A percentile compares a stretch with the other conserved stretches of the same genome.
phyloP scores from a whole-genome alignment of 2,329 filamentous ascomycete species.

The Xylariomycetidae sp. region DNA sequence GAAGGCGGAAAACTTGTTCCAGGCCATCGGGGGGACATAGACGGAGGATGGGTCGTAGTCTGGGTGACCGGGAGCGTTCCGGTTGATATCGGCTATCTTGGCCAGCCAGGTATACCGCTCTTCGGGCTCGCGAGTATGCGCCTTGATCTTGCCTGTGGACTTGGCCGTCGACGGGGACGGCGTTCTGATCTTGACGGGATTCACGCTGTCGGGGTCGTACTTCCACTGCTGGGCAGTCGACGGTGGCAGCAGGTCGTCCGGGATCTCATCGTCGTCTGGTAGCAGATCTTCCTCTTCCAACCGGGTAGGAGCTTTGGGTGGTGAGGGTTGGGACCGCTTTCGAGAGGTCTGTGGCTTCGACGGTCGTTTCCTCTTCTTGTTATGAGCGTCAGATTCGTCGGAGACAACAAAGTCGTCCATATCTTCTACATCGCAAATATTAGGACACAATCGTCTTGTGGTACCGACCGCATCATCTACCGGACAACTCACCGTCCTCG shows the following conservation, averaged over 20 bases:
- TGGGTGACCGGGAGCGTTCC: constrained; percentile 70
- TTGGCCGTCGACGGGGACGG: constrained; percentile 20
- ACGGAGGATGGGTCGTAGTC: constrained; percentile 90
- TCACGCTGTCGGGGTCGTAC: constrained; percentile 47
- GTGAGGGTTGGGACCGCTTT: constrained; percentile 58
- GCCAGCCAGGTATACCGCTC: constrained; percentile 88
- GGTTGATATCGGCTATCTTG: constrained; percentile 78
- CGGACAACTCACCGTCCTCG: constrained; percentile 51
- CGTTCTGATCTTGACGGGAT: constrained; percentile 23
- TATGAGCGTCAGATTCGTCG: constrained; percentile 74
- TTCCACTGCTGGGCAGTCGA: constrained; percentile 84
- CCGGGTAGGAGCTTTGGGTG: constrained; percentile 32
- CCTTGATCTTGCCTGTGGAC: constrained; percentile 55
- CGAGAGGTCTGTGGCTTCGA: constrained; percentile 47
- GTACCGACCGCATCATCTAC: too few relatives aligned
- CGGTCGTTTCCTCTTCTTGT: constrained; percentile 74
- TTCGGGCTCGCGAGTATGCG: constrained; percentile 76
- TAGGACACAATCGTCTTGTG: too few relatives aligned
- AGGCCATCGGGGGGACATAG: constrained; percentile 80
- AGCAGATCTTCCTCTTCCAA: constrained; percentile 35
- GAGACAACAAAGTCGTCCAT: constrained; percentile 85
- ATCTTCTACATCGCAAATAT: too few relatives aligned
- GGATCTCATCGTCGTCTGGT: constrained; percentile 48
- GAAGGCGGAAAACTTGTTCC: constrained; percentile 82
- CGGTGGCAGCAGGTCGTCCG: constrained; percentile 52